These are phyloP conservation scores for Sordariomycetes sp. DNA, from an alignment of 2,329 filamentous ascomycete species.

Conservation along the genomic window DNA sequence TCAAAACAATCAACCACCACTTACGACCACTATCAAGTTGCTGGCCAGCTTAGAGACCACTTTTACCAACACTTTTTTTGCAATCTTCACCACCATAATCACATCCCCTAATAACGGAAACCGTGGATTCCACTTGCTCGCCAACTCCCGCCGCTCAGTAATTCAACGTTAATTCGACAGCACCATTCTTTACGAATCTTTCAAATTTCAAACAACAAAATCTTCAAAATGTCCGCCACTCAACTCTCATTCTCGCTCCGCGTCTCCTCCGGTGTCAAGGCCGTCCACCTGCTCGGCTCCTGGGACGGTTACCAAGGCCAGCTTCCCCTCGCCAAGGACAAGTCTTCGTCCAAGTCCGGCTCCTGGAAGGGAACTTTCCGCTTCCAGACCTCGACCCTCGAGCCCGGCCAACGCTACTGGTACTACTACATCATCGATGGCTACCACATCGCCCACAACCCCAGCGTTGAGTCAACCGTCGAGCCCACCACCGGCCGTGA, in stretches of 20 bases:
- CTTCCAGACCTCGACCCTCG: conserved; percentile 80
- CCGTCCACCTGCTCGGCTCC: conserved; percentile 91
- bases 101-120: conserved; percentile 34
- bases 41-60: conserved; percentile 29
- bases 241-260: conserved; percentile 94
- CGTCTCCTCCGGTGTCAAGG: conserved; percentile 94
- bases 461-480: conserved; percentile 76
- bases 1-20: conserved; percentile 8
- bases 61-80: conserved; percentile 9
- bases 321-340: conserved; percentile 88
- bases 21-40: conserved; percentile 21
- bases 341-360: conserved; percentile 71
- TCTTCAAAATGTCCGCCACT: conserved; percentile 71
- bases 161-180: conserved; percentile 5
- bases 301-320: conserved; percentile 97
- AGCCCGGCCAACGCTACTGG: conserved; percentile 92
- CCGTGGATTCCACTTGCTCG: conserved; percentile 48
- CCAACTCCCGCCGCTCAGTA: conserved; percentile 26
- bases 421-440: conserved; percentile 99
- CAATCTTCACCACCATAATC: conserved; percentile 18
- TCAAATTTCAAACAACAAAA: conserved; percentile 11
- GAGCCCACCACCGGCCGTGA: conserved; percentile 96
- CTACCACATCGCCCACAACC: conserved; percentile 96
- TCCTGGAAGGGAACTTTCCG: conserved; percentile 95
- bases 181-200: conserved; percentile 6